Evolutionary conservation across 2,329 filamentous ascomycete species (phyloP), one percentile per base, ranked within the genome.

Genomic region (Chaetomiaceae sp.): DNA sequence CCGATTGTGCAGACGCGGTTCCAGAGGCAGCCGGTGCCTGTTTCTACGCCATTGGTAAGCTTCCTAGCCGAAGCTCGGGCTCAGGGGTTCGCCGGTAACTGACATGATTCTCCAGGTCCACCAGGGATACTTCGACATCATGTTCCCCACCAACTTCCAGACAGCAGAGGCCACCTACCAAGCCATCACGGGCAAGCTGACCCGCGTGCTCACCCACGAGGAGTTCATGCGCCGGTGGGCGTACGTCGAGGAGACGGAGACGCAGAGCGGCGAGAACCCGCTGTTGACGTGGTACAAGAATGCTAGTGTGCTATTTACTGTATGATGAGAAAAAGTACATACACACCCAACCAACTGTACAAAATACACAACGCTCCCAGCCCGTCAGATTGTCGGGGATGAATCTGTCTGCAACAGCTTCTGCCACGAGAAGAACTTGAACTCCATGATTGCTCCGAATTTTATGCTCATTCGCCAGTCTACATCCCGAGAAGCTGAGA

Each of bases 61-160:
- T 15, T 25, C n/a, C n/a, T n/a, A n/a, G n/a, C n/a, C n/a, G n/a
- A n/a, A n/a, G n/a, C n/a, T n/a, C n/a, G n/a, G n/a, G n/a, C n/a
- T n/a, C n/a, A n/a, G n/a, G n/a, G n/a, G n/a, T n/a, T n/a, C n/a
- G n/a, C n/a, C n/a, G n/a, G 22, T n/a, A 15, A 27, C 22, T 42
- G 39, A 42, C 39, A 8, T 17, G 5, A 6, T n/a, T 12, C 5
- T n/a, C 19, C 33, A 95, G 89, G 89, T 96, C 44, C 91, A 97
- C 69, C 95, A 99, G 74, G 95, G 94, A 42, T 97, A 96, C 72
- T 99, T 99, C 68, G 95, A 99, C 68, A 96, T 99, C 64, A 85
- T 99, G 67, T 99, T 99, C 74, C 94, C 94, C 0, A 99, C 94
- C 11, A 88, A 99, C 71, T 99, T 99, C 68, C 79, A 82, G 58